Evolutionary conservation across 768 basidiomycete genomes (phyloP).

Genomic region (Cystobasidium ongulense): DNA sequence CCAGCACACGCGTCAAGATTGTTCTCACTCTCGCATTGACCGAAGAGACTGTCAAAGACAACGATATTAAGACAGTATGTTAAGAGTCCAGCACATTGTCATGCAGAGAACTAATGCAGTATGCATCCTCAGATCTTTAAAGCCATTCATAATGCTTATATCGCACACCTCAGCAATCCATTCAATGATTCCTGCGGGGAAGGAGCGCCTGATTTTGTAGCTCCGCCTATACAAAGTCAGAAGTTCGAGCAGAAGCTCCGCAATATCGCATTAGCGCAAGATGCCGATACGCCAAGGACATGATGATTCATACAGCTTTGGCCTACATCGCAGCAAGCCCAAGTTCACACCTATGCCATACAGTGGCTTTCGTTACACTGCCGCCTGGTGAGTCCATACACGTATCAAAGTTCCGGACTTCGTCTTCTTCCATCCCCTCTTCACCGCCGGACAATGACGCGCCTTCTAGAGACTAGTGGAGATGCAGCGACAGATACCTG

Average conservation of each 20-base stretch:
- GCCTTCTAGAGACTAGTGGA: slow-evolving; percentile 22
- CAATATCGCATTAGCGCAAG: slow-evolving; percentile 10
- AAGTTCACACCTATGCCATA: neutral
- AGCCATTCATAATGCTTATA: slow-evolving; percentile 80
- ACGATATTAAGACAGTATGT: slow-evolving; percentile 66
- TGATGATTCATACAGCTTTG: neutral
- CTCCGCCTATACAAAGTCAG: slow-evolving; percentile 3
- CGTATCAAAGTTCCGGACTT: no score
- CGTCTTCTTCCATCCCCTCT: no score
- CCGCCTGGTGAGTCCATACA: neutral
- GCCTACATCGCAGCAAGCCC: neutral
- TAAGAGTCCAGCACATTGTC: neutral
- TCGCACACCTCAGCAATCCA: slow-evolving; percentile 72
- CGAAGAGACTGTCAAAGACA: slow-evolving; percentile 71
- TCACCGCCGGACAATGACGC: slow-evolving; percentile 17
- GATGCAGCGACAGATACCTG: slow-evolving; percentile 20
- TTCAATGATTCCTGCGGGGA: slow-evolving; percentile 48
- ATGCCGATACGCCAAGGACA: neutral
- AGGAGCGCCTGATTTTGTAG: neutral
- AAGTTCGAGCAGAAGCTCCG: slow-evolving; percentile 21
- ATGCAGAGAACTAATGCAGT: no score
- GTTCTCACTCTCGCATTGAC: slow-evolving; percentile 68
- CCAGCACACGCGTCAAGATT: slow-evolving; percentile 78
- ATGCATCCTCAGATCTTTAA: slow-evolving; percentile 66
- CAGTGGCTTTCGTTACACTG: neutral